Conservation (phyloP, 345 rosid genomes). For the Gossypium sturtianum region DNA sequence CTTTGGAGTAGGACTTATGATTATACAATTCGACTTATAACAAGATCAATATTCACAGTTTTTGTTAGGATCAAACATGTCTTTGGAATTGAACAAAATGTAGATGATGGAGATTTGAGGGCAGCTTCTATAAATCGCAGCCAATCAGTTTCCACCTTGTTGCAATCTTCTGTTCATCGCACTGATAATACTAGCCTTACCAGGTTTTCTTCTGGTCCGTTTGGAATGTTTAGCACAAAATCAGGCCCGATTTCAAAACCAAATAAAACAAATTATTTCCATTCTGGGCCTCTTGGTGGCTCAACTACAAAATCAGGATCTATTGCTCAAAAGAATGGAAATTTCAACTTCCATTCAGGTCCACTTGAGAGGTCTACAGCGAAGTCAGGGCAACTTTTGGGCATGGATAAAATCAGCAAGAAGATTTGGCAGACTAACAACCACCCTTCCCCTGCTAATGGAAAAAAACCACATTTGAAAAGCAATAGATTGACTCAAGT, state of each 20-base stretch:
- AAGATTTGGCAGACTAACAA: constrained; percentile 50
- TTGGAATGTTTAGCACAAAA: constrained; percentile 39
- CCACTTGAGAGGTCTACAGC: constrained; percentile 44
- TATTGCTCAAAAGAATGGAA: constrained; percentile 32
- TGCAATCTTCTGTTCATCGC: constrained; percentile 50
- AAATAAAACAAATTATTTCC: constrained; percentile 45
- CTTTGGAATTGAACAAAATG: constrained; percentile 49
- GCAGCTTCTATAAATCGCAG: constrained; percentile 48
- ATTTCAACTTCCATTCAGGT: constrained; percentile 55
- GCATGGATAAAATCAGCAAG: constrained; percentile 43
- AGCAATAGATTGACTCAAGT: constrained; percentile 57
- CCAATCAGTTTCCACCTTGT: constrained; percentile 65
- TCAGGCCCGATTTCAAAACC: constrained; percentile 44
- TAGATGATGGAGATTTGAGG: constrained; percentile 39
- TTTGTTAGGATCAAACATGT: constrained; percentile 54
- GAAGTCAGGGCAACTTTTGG: constrained; percentile 55
- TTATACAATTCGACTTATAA: constrained; percentile 61
- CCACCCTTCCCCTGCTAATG: constrained; percentile 28
- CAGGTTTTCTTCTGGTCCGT: constrained; percentile 81
- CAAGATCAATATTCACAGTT: constrained; percentile 76
- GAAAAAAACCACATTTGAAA: constrained; percentile 46
- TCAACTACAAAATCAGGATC: constrained; percentile 47
- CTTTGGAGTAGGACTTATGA: constrained; percentile 88
- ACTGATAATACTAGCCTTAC: constrained; percentile 41
- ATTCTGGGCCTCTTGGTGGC: constrained; percentile 73